phyloP scores from a whole-genome alignment of 176 grass and related monocot genomes.

The Panicum miliaceum region DNA sequence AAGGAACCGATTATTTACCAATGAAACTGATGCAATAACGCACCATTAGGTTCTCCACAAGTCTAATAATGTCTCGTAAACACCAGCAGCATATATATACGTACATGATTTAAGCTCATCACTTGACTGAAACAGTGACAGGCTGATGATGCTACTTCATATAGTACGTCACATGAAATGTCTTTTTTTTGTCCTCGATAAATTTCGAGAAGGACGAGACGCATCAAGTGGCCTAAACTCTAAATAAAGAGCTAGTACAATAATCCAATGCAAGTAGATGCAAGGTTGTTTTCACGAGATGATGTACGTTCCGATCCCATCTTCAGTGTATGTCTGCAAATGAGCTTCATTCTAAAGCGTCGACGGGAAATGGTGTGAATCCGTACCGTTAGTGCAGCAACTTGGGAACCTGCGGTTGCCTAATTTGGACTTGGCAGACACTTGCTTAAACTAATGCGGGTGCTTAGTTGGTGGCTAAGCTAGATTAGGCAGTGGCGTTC shows the following conservation, averaged over 20 bases:
- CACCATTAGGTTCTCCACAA: too few species aligned
- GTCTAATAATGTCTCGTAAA: too few species aligned
- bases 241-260: neutral
- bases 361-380: constrained; percentile 23
- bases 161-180: too few species aligned
- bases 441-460: constrained; percentile 31
- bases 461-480: constrained; percentile 30
- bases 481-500: constrained; percentile 21
- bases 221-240: neutral
- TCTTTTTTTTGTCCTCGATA: neutral
- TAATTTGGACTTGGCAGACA: constrained; percentile 33
- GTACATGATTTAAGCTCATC: neutral
- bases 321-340: constrained; percentile 22
- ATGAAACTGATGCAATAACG: neutral
- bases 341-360: neutral
- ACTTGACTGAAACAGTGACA: constrained; percentile 10
- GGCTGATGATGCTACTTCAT: too few species aligned
- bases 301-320: constrained; percentile 14
- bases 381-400: constrained; percentile 52
- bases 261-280: constrained; percentile 31
- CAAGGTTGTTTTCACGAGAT: constrained; percentile 23
- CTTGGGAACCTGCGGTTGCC: constrained; percentile 14
- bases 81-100: neutral
- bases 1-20: neutral
- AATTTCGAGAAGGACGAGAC: constrained; percentile 1